Base-by-base conservation (phyloP, 768 basidiomycete genomes). In the Russula vinacea region DNA sequence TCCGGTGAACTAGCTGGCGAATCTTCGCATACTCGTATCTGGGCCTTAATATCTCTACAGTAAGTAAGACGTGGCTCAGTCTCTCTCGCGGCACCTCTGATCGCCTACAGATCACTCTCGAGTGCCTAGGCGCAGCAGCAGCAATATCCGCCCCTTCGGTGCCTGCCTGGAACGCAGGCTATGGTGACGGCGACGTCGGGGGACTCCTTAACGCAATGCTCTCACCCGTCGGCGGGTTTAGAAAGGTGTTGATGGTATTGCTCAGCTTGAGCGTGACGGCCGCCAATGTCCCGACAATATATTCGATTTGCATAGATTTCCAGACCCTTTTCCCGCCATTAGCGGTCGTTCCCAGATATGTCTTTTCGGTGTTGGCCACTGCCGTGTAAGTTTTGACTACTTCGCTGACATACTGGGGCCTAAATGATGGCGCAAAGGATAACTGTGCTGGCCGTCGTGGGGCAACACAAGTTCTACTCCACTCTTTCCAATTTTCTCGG, bases 231-330 rank as follows among this genome's bases (percentile, higher is more conserved):
- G 83, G 84, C 1, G 79, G 80, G 35, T 90, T 90, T 73, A 84
- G 89, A 1, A 88, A 88, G 67, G 84, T 89, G 73, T 76, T 91
- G 49, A 78, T 86, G 0, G 87, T 89, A 29, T 71, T 94, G 60
- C 79, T 93, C 67, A 84, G 87, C n/a, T 75, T 94, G 35, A 86
- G 85, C 62, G 84, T 92, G 13, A 85, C 86, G 2, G 89, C 84
- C 5, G 94, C 93, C 75, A 87, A 90, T 52, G 88, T 90, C 1
- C 84, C 87, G 2, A 88, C 90, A 8, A 85, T 93, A 66, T 97
- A 97, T 73, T 90, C 88, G 49, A 82, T 88, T 62, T 83, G 85
- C 67, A 79, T 93, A 65, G 87, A 84, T 70, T 77, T 90, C 67
- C 91, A 93, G 71, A 79, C 87, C 1, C 79, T 87, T 69, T 72